Base-by-base conservation (phyloP, 164 flowering plant species). In the Tetracentron sinense region DNA sequence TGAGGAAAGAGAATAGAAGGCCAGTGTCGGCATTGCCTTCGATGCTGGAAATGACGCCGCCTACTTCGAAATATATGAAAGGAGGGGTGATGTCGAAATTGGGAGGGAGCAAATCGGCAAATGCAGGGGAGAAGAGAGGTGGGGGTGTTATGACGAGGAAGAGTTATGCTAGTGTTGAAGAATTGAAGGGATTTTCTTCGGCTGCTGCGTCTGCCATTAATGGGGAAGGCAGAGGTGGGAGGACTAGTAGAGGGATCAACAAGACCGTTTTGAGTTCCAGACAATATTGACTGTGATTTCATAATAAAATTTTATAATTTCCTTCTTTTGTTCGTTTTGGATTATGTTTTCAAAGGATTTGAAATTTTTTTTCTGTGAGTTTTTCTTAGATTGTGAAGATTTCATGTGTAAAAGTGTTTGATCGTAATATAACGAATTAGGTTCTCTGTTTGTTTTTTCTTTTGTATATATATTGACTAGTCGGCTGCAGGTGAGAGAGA, bases 1-100 rank as follows among this genome's bases (percentile, higher is more conserved):
- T 86, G 72, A 66, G 92, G 67, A 90, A 90, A 51, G 97, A 90
- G 74, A 90, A 90, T 23, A 70, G 91, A 55, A 86, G 72, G 70
- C 94, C 92, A 21, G 4, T 60, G 30, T 19, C 63, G 56, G 20
- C 26, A 53, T 35, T 67, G 56, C 58, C 68, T 14, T 54, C 75
- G 22, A 0, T 61, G 69, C 15, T 64, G 46, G 84, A 83, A 61
- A 60, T 66, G 60, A 84, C 89, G 20, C 86, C 92, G 30, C 88
- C 86, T n/a, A 29, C 71, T 7, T 52, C 66, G 42, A 68, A 70
- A 67, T 28, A 25, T 3, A 50, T 56, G 69, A 77, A 68, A 47
- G 54, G 68, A 33, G 58, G 72, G 54, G 70, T 54, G 44, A 20
- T 20, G 51, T 50, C 73, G 63, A 81, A 62, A 53, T 54, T 64